A percentile compares a stretch with the other conserved stretches of the same genome.
phyloP scores from a whole-genome alignment of 768 basidiomycete species.

The Rhodosporidiobolus sp. region DNA sequence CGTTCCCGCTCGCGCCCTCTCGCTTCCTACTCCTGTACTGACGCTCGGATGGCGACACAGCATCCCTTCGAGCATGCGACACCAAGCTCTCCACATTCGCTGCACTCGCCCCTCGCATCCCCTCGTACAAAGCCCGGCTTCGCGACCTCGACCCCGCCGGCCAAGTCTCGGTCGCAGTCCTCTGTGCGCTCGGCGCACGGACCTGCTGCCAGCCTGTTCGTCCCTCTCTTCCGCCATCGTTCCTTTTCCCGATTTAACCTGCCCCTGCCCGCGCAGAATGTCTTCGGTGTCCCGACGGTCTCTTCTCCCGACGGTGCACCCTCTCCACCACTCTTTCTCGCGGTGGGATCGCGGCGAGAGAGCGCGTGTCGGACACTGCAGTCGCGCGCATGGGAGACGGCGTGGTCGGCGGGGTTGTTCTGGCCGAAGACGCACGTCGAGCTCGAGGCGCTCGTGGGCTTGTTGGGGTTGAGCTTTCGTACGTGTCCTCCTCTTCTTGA shows the following conservation, averaged over 20 bases:
- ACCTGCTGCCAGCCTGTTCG: not conserved
- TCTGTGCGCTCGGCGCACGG: slow-evolving; percentile 14
- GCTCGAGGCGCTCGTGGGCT: slow-evolving; percentile 10
- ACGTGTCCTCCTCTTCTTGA: not conserved
- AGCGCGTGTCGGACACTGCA: not conserved
- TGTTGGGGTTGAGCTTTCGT: slow-evolving; percentile 11
- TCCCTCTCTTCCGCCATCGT: not conserved
- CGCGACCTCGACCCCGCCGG: slow-evolving; percentile 12
- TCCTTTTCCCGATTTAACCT: not conserved
- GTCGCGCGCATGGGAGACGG: slow-evolving; percentile 6
- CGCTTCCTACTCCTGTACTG: not conserved
- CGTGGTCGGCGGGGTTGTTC: slow-evolving; percentile 13
- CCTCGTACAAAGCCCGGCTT: slow-evolving; percentile 8
- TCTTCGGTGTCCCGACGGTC: slow-evolving; percentile 17
- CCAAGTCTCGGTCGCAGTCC: slow-evolving; percentile 13
- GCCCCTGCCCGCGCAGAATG: not conserved
- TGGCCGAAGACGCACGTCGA: not conserved
- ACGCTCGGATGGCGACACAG: not conserved
- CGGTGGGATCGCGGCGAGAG: slow-evolving; percentile 10
- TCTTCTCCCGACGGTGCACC: slow-evolving; percentile 3
- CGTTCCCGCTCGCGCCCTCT: not conserved
- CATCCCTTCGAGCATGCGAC: slow-evolving; percentile 16
- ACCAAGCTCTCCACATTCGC: slow-evolving; percentile 15
- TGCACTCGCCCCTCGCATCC: not conserved
- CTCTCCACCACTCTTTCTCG: not conserved